These are phyloP conservation scores for Wickerhamomyces alni DNA, from an alignment of 805 yeast species.

Conservation along the genomic window DNA sequence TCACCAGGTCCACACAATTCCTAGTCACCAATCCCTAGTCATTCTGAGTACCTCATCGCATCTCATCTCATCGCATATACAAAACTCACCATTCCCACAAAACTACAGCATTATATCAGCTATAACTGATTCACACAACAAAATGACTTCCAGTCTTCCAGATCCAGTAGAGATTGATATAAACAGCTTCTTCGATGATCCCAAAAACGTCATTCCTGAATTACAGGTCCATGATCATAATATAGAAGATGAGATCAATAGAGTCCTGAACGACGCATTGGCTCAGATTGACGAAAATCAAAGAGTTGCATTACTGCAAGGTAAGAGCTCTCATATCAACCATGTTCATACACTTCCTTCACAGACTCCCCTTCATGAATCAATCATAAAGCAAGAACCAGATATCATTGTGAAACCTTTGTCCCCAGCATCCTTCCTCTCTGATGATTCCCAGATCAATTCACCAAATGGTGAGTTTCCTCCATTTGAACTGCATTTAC, in stretches of 20 bases:
- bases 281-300: slow-evolving; percentile 10
- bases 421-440: slow-evolving; percentile 31
- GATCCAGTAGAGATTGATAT: slow-evolving; percentile 9
- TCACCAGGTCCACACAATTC: too few species aligned
- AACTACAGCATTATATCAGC: too few species aligned
- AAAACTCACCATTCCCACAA: too few species aligned
- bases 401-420: slow-evolving; percentile 12
- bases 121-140: too few species aligned
- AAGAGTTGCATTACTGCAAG: not conserved
- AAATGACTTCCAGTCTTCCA: not conserved
- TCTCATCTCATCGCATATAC: not conserved
- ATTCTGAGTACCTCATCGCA: not conserved
- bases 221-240: slow-evolving; percentile 3
- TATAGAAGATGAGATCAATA: slow-evolving; percentile 28
- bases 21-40: too few species aligned
- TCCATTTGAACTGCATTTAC: not conserved
- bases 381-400: not conserved
- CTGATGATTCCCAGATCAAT: slow-evolving; percentile 19
- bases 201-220: slow-evolving; percentile 4
- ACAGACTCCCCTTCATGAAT: not conserved
- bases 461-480: slow-evolving; percentile 12
- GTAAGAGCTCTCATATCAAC: not conserved
- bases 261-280: slow-evolving; percentile 10
- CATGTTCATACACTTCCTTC: too few species aligned
- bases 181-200: slow-evolving; percentile 8